Evolutionary conservation across 2,329 filamentous ascomycete genomes (phyloP), one percentile per base, ranked within the genome.

Genomic region (Davidsoniella eucalypti): DNA sequence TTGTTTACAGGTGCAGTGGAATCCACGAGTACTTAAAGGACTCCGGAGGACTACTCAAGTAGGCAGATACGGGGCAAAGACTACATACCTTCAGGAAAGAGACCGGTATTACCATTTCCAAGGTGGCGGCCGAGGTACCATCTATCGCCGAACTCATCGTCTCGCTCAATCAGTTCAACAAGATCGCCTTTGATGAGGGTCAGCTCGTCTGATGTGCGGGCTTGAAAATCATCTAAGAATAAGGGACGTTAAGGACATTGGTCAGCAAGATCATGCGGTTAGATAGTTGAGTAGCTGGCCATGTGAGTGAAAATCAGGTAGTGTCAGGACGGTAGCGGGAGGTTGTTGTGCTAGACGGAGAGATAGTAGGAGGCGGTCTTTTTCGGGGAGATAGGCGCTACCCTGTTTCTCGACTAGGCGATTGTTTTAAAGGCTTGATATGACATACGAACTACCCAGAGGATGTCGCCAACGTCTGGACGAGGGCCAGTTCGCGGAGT

Each of bases 181-280:
- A 83, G 78, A 60, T 92, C 84, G 58, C 84, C 88, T 61, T 93
- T 93, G 50, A 78, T 71, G 56, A 98, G 72, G 58, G 79, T 93
- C 61, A 98, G 73, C 71, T 98, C 92, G 67, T 98, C 92, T 52
- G 85, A 83, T 64, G 87, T 93, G 57, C 92, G 80, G 52, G 90
- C 88, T 58, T 80, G 71, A 64, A 98, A 96, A 66, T 95, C 87
- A 67, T 98, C 87, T 94, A 52, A 42, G 45, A 14, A 43, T 17
- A 43, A 46, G 37, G 41, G 29, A 38, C 40, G 42, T 37, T 16
- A 54, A 18, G 48, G 44, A 17, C 16, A 46, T 49, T n/a, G 26
- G 54, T 56, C 10, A 55, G 54, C 46, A 52, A 21, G 16, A 12
- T 17, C 5, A 10, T 8, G 7, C 21, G 38, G 23, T 14, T 12